phyloP scores from a whole-genome alignment of 306 rosid species.

The Cucumis hystrix region DNA sequence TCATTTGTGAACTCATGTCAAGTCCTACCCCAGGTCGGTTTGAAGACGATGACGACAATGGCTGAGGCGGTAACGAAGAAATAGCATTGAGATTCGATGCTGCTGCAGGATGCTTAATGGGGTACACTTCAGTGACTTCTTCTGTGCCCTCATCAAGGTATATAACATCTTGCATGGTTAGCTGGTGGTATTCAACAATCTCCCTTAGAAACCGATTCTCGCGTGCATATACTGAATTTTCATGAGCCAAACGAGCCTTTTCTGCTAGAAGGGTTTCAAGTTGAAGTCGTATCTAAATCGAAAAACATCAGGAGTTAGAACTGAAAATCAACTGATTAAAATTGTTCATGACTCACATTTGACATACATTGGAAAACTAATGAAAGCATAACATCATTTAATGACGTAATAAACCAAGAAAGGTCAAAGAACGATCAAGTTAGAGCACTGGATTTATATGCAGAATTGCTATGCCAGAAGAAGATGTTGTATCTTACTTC shows the following conservation, averaged over 20 bases:
- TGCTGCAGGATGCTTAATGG: slow-evolving; percentile 32
- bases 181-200: slow-evolving; percentile 94
- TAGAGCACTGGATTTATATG: not conserved
- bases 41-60: slow-evolving; percentile 9
- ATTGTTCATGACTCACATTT: not conserved
- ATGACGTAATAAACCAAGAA: not conserved
- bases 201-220: slow-evolving; percentile 93
- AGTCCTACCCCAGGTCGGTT: slow-evolving; percentile 14
- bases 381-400: not conserved
- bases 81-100: slow-evolving; percentile 16
- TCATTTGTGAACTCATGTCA: slow-evolving; percentile 17
- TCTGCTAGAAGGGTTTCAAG: slow-evolving; percentile 89
- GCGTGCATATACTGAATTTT: slow-evolving; percentile 77
- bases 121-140: slow-evolving; percentile 90
- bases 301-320: slow-evolving; percentile 10
- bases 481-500: not conserved
- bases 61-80: slow-evolving; percentile 18
- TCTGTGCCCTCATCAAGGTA: slow-evolving; percentile 80
- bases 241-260: slow-evolving; percentile 88
- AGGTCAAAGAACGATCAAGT: not conserved
- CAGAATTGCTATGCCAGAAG: not conserved
- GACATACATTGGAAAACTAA: not conserved
- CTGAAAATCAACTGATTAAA: not conserved
- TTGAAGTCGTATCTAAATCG: slow-evolving; percentile 76
- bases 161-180: slow-evolving; percentile 93